phyloP scores from a whole-genome alignment of 2,329 filamentous ascomycete species.

The Fusarium circinatum region DNA sequence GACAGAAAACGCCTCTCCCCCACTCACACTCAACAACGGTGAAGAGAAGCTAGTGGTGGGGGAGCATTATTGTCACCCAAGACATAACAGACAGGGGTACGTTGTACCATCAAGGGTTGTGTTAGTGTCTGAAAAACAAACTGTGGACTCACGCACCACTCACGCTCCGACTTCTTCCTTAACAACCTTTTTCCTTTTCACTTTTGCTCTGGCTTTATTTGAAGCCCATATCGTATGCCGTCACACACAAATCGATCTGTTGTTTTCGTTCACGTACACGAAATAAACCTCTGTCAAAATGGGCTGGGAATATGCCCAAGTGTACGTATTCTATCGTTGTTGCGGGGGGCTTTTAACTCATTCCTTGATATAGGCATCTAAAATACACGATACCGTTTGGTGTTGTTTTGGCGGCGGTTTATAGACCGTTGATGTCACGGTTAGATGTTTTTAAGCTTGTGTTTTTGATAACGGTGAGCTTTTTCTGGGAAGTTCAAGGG shows the following conservation, averaged over 20 bases:
- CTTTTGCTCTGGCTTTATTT: neutral
- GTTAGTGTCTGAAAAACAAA: neutral
- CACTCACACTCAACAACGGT: neutral
- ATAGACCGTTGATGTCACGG: constrained; percentile 28
- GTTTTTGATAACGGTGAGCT: constrained; percentile 32
- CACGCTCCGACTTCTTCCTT: neutral
- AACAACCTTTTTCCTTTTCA: neutral
- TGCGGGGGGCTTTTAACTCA: neutral
- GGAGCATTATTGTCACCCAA: neutral
- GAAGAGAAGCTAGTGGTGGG: neutral
- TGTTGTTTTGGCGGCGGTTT: constrained; percentile 14
- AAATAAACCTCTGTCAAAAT: constrained; percentile 27
- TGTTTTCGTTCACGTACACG: neutral
- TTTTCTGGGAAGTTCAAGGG: accelerated
- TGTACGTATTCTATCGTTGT: constrained; percentile 19
- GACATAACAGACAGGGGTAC: neutral
- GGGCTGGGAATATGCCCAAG: constrained; percentile 39
- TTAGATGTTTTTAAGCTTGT: constrained; percentile 31
- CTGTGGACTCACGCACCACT: neutral
- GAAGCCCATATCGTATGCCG: neutral
- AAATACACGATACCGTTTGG: constrained; percentile 40
- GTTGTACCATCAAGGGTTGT: constrained; percentile 1
- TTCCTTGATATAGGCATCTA: constrained; percentile 25
- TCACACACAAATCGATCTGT: neutral
- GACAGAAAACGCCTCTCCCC: neutral